These are phyloP conservation scores for Suillus cothurnatus DNA, from an alignment of 768 basidiomycete species.

Conservation along the genomic window DNA sequence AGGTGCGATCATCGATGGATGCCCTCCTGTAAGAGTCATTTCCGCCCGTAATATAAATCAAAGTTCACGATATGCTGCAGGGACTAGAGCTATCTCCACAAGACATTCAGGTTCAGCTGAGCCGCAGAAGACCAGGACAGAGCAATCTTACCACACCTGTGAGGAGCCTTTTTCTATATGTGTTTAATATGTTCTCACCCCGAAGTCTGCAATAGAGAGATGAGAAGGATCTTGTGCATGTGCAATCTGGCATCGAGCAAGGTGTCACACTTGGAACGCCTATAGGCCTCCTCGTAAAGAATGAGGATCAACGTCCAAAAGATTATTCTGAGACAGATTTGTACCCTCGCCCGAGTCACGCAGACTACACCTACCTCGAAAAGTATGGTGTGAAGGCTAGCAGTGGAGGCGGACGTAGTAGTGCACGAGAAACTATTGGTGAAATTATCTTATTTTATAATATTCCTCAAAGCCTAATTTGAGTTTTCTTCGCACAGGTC, in stretches of 20 bases:
- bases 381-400: slow-evolving; percentile 98
- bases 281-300: slow-evolving; percentile 93
- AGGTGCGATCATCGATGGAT: slow-evolving; percentile 96
- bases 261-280: slow-evolving; percentile 97
- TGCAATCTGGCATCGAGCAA: slow-evolving; percentile 93
- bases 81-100: slow-evolving; percentile 77
- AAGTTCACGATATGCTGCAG: slow-evolving; percentile 41
- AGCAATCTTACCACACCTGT: slow-evolving; percentile 96
- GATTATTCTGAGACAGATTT: slow-evolving; percentile 98
- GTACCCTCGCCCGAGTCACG: slow-evolving; percentile 96
- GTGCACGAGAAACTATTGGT: slow-evolving; percentile 97
- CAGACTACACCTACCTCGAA: slow-evolving; percentile 96
- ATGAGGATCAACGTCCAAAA: slow-evolving; percentile 97
- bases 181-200: slow-evolving; percentile 4
- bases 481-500: slow-evolving; percentile 49
- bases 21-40: slow-evolving; percentile 75
- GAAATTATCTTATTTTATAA: slow-evolving; percentile 13
- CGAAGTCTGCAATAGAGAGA: slow-evolving; percentile 63
- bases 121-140: slow-evolving; percentile 91
- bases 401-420: slow-evolving; percentile 93
- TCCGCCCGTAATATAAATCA: slow-evolving; percentile 7
- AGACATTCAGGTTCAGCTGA: slow-evolving; percentile 92
- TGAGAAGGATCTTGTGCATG: slow-evolving; percentile 91
- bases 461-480: neutral
- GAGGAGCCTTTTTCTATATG: slow-evolving; percentile 33